Base-by-base conservation (phyloP, 257 asterid species). In the Salvia splendens region DNA sequence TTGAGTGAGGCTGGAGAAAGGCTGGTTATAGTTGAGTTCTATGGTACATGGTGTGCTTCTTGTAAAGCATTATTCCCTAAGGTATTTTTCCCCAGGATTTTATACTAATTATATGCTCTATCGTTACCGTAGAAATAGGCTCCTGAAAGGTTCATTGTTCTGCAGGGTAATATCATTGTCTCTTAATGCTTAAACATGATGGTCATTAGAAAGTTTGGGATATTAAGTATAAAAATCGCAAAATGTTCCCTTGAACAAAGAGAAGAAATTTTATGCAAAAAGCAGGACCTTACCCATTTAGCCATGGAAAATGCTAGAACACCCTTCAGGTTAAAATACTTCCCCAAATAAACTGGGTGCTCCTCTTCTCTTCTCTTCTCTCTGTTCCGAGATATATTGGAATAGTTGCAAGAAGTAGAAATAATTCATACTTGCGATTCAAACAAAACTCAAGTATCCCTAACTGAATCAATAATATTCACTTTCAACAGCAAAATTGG, bases 1-100 rank as follows among this genome's bases (percentile, higher is more conserved):
- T 73, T 91, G 75, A 86, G 89, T 64, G 75, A 87, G 77, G 98
- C 96, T 67, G 93, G 90, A 75, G 98, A 91, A 11, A 82, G 83
- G 72, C 82, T 91, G 51, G 98, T 89, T 69, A 80, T 91, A 66
- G 98, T 87, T 32, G 96, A 91, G 79, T 83, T 88, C 78, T 91
- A 88, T 62, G 97, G 90, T 43, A 88, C 97, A 56, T 91, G 97
- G 97, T 91, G 97, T 70, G 97, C 97, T 78, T 91, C 97, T 71
- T 91, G 95, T 68, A 83, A 88, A 73, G 97, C 95, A 61, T 71
- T 91, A 63, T 91, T 79, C 71, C 97, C 97, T 71, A 91, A 85
- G 93, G 96, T 91, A 75, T 41, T 68, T 24, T 38, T 60, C 73
- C 9, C 52, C 35, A 9, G 16, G 7, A 28, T 51, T 24, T 16